Conservation (phyloP, 2,329 filamentous ascomycete genomes). For the Diaporthe helianthi region DNA sequence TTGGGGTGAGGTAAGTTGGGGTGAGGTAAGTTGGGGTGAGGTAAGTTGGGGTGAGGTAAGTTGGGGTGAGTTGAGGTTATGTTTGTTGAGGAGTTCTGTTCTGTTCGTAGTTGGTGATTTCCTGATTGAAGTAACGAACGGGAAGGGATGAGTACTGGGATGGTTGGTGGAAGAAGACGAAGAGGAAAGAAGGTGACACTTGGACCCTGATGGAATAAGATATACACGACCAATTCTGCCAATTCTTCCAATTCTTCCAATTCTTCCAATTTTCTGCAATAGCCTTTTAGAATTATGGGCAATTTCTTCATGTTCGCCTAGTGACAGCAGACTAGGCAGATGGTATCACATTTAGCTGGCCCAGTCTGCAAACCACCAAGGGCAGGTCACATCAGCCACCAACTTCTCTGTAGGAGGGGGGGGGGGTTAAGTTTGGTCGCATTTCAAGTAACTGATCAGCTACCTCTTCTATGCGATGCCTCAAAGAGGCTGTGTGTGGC, state of each 20-base stretch:
- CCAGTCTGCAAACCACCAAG: too few species aligned
- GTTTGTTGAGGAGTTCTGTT: not conserved
- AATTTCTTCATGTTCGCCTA: too few species aligned
- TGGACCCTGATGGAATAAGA: not conserved
- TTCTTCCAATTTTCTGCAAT: too few species aligned
- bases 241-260: too few species aligned
- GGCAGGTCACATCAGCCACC: not conserved
- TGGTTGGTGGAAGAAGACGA: not conserved
- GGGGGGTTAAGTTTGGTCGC: slow-evolving; percentile 24
- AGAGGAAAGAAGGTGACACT: not conserved
- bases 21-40: too few species aligned
- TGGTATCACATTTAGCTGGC: too few species aligned
- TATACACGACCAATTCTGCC: too few species aligned
- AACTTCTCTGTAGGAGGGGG: not conserved
- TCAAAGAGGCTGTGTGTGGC: slow-evolving; percentile 23
- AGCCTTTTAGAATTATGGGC: too few species aligned
- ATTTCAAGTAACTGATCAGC: slow-evolving; percentile 30
- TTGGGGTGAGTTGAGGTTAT: not conserved
- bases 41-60: too few species aligned
- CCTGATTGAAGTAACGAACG: not conserved
- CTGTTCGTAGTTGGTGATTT: not conserved
- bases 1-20: too few species aligned
- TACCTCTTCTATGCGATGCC: slow-evolving; percentile 24
- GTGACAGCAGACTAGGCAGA: too few species aligned
- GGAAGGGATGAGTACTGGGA: not conserved